Conservation (phyloP, 192 early-diverging fungal species). For the Neocallimastix lanati region DNA sequence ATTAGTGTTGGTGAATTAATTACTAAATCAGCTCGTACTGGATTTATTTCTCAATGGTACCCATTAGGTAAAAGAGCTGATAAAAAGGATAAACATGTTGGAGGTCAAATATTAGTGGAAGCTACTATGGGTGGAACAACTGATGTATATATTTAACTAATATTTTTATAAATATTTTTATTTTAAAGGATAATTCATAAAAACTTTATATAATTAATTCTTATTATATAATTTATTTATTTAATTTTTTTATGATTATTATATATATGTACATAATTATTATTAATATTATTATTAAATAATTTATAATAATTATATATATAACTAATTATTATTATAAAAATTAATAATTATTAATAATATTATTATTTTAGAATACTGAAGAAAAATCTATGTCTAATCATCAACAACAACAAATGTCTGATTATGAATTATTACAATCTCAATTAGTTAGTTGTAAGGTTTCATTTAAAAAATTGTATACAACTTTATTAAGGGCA, state of each 20-base stretch:
- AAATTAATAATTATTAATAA: too few relatives aligned
- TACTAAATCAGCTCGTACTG: constrained; percentile 10
- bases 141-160: not conserved
- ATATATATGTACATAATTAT: too few relatives aligned
- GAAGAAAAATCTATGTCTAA: not conserved
- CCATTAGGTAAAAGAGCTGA: constrained; percentile 12
- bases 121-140: constrained; percentile 8
- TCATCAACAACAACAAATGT: not conserved
- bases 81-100: constrained; percentile 36
- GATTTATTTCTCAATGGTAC: constrained; percentile 12
- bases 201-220: too few relatives aligned
- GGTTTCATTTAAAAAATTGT: constrained; percentile 10
- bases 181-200: too few relatives aligned
- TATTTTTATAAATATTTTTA: too few relatives aligned
- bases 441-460: not conserved
- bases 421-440: not conserved
- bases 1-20: constrained; percentile 21
- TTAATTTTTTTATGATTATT: too few relatives aligned
- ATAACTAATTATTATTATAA: too few relatives aligned
- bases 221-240: too few relatives aligned
- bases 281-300: too few relatives aligned
- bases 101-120: constrained; percentile 24
- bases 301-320: too few relatives aligned
- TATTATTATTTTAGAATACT: not conserved
- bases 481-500: constrained; percentile 16